Percentiles rank a stretch among this genome's conserved stretches.
phyloP scores from a whole-genome alignment of 139 green algal species.

The Edaphochlamys debaryana region DNA sequence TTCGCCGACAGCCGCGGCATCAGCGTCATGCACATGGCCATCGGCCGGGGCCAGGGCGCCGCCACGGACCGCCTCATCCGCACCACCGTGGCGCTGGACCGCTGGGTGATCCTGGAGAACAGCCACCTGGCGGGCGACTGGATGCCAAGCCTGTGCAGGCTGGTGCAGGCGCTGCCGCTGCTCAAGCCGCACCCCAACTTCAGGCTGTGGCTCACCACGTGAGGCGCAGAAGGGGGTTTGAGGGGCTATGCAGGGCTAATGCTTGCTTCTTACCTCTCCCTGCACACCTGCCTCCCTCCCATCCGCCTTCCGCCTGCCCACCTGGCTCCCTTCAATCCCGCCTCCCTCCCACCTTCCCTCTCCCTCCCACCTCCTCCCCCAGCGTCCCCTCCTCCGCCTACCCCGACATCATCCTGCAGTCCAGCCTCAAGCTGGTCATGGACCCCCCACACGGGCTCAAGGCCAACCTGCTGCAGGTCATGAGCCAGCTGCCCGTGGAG shows the following conservation, averaged over 20 bases:
- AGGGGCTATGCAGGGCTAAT: too few relatives aligned
- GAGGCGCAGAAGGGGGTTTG: too few relatives aligned
- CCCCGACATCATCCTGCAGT: slow-evolving; percentile 68
- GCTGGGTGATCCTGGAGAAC: slow-evolving; percentile 82
- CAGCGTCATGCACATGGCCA: slow-evolving; percentile 51
- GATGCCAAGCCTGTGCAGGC: slow-evolving; percentile 72
- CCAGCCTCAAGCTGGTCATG: slow-evolving; percentile 54
- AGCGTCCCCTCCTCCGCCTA: slow-evolving; percentile 64
- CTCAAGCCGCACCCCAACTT: slow-evolving; percentile 63
- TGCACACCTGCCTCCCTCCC: too few relatives aligned
- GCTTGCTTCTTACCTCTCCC: too few relatives aligned
- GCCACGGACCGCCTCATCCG: slow-evolving; percentile 51
- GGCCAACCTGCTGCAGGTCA: slow-evolving; percentile 50
- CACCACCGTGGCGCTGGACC: slow-evolving; percentile 19
- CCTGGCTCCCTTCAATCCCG: too few relatives aligned
- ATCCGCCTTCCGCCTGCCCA: too few relatives aligned
- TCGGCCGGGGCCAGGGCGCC: slow-evolving; percentile 50
- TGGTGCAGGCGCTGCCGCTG: slow-evolving; percentile 52
- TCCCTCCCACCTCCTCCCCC: too few relatives aligned
- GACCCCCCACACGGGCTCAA: slow-evolving; percentile 51
- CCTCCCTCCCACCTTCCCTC: too few relatives aligned
- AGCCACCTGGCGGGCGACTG: slow-evolving; percentile 74
- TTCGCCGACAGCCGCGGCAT: slow-evolving; percentile 48
- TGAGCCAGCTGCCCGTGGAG: slow-evolving; percentile 47
- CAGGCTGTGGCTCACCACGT: slow-evolving; percentile 70